These are phyloP conservation scores for Trichoderma polysporum DNA, from an alignment of 2,329 filamentous ascomycete genomes.

Conservation along the genomic window DNA sequence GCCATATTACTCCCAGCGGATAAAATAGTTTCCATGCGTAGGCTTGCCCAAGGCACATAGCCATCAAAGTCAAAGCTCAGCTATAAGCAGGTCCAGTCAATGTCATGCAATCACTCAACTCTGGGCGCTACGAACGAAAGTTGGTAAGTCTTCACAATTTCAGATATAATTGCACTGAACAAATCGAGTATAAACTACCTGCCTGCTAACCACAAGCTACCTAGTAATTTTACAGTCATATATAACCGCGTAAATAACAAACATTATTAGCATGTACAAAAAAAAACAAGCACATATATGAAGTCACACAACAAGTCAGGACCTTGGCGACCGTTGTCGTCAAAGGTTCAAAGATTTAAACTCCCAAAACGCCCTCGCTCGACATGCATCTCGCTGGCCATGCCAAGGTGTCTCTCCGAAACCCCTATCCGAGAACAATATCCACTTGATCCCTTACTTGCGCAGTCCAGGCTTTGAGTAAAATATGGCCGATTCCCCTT, in stretches of 20 bases:
- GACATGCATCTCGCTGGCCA: neutral
- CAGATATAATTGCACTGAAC: conserved; percentile 38
- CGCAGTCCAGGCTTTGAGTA: conserved; percentile 42
- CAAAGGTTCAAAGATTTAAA: neutral
- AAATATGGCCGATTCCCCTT: conserved; percentile 44
- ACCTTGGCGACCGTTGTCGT: neutral
- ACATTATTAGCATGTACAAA: neutral
- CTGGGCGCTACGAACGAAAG: too few relatives aligned
- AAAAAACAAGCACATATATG: neutral
- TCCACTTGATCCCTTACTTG: conserved; percentile 42
- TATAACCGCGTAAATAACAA: conserved; percentile 60
- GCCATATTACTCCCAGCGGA: neutral
- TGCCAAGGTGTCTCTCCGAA: conserved; percentile 58
- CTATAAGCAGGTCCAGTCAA: too few relatives aligned
- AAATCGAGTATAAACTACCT: conserved; percentile 63
- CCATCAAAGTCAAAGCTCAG: too few relatives aligned
- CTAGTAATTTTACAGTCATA: conserved; percentile 57
- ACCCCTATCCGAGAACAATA: conserved; percentile 48
- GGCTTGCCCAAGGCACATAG: too few relatives aligned
- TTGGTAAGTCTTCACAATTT: too few relatives aligned
- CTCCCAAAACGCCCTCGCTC: neutral
- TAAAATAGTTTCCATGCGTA: too few relatives aligned
- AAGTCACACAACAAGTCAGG: conserved; percentile 37
- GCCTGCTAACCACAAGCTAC: neutral
- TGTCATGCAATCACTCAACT: too few relatives aligned